Evolutionary conservation across 2,329 filamentous ascomycete genomes (phyloP), one percentile per base, ranked within the genome.

Genomic region (Aspergillus candidus): DNA sequence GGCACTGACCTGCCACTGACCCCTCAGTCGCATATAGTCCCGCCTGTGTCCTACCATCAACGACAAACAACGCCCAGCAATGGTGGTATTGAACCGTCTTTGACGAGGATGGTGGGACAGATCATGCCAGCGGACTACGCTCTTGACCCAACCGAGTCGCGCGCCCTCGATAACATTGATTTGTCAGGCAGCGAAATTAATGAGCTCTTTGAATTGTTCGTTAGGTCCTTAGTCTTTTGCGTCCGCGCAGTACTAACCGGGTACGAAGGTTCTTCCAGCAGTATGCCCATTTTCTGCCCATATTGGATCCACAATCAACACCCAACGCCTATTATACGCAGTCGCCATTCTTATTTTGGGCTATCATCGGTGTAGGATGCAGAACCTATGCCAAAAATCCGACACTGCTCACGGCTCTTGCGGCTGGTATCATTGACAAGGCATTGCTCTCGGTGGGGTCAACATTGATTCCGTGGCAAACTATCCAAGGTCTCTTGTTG

Each of bases 271-370:
- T 62, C 44, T 70, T 69, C 44, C 54, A 54, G 1, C 56, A 68
- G 14, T 69, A 68, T 50, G 57, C 65, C 2, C 56, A 56, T 4
- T 66, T 70, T 27, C 46, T 71, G 11, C 67, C 68, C 0, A 60
- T 71, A 12, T 54, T 71, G 1, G 66, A 70, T 32, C 56, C 59
- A 5, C 61, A 74, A 8, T 80, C 83, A 52, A 69, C 78, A 0
- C 84, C 88, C 2, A 84, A 93, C 37, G 73, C 81, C 46, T 93
- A 87, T 62, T 85, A 85, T 59, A 77, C 82, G 47, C 84, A 91
- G 56, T 85, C 88, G 40, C 82, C 83, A 4, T 73, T 95, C 11
- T 76, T 95, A 1, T 94, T 94, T 67, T 95, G 89, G 89, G 79
- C 85, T 38, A 84, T 71, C 5, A 57, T 69, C 11, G 60, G 63